Conservation (phyloP, 2,329 filamentous ascomycete genomes). For the Ophiostoma sp. region DNA sequence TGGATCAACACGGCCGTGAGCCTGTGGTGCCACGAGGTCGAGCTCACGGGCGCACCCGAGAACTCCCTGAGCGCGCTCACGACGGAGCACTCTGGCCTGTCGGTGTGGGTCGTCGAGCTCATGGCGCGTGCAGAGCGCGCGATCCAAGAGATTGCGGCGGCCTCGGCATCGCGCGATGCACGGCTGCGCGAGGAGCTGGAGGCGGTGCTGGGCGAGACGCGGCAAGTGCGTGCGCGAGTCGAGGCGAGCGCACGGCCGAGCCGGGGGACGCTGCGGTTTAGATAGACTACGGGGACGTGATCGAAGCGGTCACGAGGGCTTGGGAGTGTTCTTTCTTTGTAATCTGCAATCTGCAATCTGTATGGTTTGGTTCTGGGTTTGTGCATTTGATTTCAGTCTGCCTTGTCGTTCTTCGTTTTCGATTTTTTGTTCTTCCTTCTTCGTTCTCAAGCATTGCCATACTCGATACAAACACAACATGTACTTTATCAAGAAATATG, state of each 20-base stretch:
- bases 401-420: too few species aligned
- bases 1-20: constrained; percentile 48
- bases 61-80: constrained; percentile 28
- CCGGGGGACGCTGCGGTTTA: constrained; percentile 23
- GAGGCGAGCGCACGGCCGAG: constrained; percentile 26
- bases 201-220: constrained; percentile 27
- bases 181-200: constrained; percentile 26
- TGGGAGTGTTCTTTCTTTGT: background rate
- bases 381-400: too few species aligned
- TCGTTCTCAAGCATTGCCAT: too few species aligned
- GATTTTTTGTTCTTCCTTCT: too few species aligned
- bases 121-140: constrained; percentile 46
- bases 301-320: background rate
- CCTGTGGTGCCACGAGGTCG: constrained; percentile 46
- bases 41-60: constrained; percentile 38
- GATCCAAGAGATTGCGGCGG: constrained; percentile 34
- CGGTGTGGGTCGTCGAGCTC: constrained; percentile 45
- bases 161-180: constrained; percentile 35
- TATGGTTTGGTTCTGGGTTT: too few species aligned
- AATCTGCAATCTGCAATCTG: background rate
- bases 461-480: too few species aligned
- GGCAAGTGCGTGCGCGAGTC: constrained; percentile 27
- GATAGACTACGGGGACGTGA: background rate
- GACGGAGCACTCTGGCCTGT: background rate
- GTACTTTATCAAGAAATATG: too few species aligned